Evolutionary conservation across 2,329 filamentous ascomycete species (phyloP).

Genomic region (Epicoccum nigrum): DNA sequence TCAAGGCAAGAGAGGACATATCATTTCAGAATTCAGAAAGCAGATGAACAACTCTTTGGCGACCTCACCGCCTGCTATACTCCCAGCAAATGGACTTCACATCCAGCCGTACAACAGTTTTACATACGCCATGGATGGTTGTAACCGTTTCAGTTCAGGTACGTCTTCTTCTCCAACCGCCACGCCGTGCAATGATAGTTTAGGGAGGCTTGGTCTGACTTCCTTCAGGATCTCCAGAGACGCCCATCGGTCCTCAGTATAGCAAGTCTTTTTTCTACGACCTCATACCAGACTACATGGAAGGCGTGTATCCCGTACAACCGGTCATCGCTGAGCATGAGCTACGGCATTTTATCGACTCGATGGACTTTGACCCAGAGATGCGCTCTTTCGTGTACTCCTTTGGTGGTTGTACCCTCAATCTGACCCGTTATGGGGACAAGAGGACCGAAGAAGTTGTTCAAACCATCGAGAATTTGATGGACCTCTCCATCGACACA

Average conservation of each 20-base stretch:
- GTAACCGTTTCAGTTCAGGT: constrained; percentile 27
- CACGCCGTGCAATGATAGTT: background rate
- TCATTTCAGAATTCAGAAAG: constrained; percentile 51
- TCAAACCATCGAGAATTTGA: constrained; percentile 41
- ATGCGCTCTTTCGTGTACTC: constrained; percentile 53
- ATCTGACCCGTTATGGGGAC: constrained; percentile 48
- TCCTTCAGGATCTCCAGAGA: constrained; percentile 23
- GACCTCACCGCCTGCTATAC: constrained; percentile 33
- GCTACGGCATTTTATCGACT: constrained; percentile 42
- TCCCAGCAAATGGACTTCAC: constrained; percentile 27
- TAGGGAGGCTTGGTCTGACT: background rate
- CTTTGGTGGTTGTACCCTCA: constrained; percentile 55
- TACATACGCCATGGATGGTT: constrained; percentile 23
- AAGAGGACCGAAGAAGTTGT: constrained; percentile 41
- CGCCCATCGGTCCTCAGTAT: constrained; percentile 27
- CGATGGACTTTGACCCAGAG: constrained; percentile 49
- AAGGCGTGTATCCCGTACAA: constrained; percentile 55
- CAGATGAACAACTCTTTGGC: constrained; percentile 29
- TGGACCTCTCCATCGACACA: constrained; percentile 45
- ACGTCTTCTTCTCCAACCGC: constrained; percentile 13
- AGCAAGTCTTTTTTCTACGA: constrained; percentile 48
- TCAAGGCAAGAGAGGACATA: constrained; percentile 47
- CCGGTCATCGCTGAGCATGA: constrained; percentile 54
- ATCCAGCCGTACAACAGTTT: constrained; percentile 17
- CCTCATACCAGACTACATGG: constrained; percentile 54